Evolutionary conservation across 1,139 yeast species (phyloP), one percentile per base, ranked within the genome.

Genomic region (Debaryomycetaceae sp.): DNA sequence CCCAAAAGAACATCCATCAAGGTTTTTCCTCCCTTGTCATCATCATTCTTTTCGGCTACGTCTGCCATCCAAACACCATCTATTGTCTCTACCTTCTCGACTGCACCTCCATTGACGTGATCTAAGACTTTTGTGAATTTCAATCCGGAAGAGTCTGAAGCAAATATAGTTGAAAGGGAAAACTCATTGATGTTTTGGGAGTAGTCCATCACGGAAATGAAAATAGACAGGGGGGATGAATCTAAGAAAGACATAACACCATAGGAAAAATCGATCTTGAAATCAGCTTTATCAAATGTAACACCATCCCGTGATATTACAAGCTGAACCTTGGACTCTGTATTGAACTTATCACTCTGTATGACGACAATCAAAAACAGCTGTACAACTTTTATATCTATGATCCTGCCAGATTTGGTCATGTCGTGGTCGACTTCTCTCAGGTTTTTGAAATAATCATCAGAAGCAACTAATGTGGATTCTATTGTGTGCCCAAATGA

Each of bases 81-180:
- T 32, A 84, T 69, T n/a, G 73, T 73, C 46, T 79, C 74, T 7
- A 82, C 70, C 46, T 78, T 78, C 33, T 70, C 72, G 17, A 81
- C 54, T 16, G 73, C 67, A 17, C 67, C 69, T 15, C 70, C 62
- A 35, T 65, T 63, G 18, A 79, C 67, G 31, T 72, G 58, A 6
- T 72, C 76, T 35, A 79, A 53, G 7, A 76, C 49, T 44, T 70
- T 71, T 14, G 65, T 67, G 58, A 78, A 83, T 38, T 68, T 70
- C 33, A 78, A 55, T 1, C 95, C 94, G 3, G 78, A 65, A 3
- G 86, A 79, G 53, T 83, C 87, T 3, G 88, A 79, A 3, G 78
- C 62, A 50, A 74, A 79, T 11, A 86, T 53, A 7, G 78, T 60
- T 56, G 55, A 76, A 58, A 45, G 61, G 36, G 43, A 49, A 11